Evolutionary conservation across 306 rosid genomes (phyloP).

Genomic region (Ormosia semicastrata): DNA sequence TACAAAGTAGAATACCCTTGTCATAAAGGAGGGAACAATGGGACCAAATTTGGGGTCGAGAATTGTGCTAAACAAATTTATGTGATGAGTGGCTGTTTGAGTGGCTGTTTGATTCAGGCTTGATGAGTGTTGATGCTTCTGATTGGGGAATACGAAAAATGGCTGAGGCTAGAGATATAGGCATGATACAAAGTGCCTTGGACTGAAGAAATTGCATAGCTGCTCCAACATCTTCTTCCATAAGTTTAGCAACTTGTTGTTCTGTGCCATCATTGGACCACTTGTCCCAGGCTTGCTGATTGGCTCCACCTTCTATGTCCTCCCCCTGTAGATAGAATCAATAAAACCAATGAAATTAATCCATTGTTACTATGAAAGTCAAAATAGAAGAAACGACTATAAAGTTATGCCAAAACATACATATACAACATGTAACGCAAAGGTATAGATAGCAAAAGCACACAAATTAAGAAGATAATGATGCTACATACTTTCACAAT

Average conservation of each 20-base stretch:
- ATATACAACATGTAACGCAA: background rate
- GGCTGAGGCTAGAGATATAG: slow-evolving; percentile 92
- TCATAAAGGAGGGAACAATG: slow-evolving; percentile 17
- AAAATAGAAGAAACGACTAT: background rate
- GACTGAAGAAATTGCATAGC: slow-evolving; percentile 98
- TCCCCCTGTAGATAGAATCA: slow-evolving; percentile 52
- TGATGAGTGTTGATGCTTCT: slow-evolving; percentile 51
- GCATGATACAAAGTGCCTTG: slow-evolving; percentile 98
- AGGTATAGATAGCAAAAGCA: background rate
- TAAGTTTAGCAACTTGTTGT: slow-evolving; percentile 89
- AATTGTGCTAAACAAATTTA: background rate
- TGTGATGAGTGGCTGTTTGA: slow-evolving; percentile 40
- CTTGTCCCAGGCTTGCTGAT: slow-evolving; percentile 81
- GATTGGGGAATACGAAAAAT: slow-evolving; percentile 76
- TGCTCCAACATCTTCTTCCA: slow-evolving; percentile 99
- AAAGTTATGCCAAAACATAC: background rate
- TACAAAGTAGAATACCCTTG: slow-evolving; percentile 28
- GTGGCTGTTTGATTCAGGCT: slow-evolving; percentile 77
- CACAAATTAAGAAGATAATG: background rate
- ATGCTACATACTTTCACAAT: no score
- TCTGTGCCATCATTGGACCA: slow-evolving; percentile 98
- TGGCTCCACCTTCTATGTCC: slow-evolving; percentile 56
- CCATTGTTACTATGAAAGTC: background rate
- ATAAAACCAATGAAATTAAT: background rate
- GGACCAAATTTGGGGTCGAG: slow-evolving; percentile 10